Evolutionary conservation across 441 rosid species (phyloP).

Genomic region (Euphorbia corollata): DNA sequence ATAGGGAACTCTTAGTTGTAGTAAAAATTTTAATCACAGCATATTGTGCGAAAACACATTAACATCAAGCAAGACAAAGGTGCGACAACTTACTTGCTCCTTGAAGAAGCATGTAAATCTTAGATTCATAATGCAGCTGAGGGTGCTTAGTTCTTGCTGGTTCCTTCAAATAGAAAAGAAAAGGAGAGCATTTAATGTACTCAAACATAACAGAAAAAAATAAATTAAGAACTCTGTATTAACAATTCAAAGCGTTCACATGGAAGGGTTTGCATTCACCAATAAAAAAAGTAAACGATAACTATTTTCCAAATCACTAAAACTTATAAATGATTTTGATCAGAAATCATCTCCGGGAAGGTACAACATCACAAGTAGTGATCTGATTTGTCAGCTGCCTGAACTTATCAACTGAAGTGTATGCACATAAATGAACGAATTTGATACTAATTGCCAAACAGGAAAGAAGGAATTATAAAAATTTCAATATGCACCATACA

Average conservation of each 20-base stretch:
- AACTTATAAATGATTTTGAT: neutral
- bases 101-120: conserved; percentile 84
- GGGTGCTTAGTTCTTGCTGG: conserved; percentile 80
- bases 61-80: neutral
- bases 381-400: too few relatives aligned
- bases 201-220: too few relatives aligned
- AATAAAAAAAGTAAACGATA: neutral
- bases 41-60: neutral
- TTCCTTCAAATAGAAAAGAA: conserved; percentile 43
- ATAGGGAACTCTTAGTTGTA: neutral
- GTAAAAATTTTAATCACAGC: neutral
- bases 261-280: neutral
- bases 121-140: conserved; percentile 93
- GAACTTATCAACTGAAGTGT: too few relatives aligned
- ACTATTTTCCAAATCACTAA: neutral
- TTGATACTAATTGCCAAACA: too few relatives aligned
- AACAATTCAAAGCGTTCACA: too few relatives aligned
- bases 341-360: neutral
- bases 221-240: too few relatives aligned
- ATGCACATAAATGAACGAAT: too few relatives aligned
- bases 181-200: too few relatives aligned
- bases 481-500: too few relatives aligned
- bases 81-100: conserved; percentile 72
- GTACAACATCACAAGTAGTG: too few relatives aligned
- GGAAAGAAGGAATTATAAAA: too few relatives aligned